These are phyloP conservation scores for Parascedosporium putredinis DNA, from an alignment of 2,329 filamentous ascomycete species.

Conservation along the genomic window DNA sequence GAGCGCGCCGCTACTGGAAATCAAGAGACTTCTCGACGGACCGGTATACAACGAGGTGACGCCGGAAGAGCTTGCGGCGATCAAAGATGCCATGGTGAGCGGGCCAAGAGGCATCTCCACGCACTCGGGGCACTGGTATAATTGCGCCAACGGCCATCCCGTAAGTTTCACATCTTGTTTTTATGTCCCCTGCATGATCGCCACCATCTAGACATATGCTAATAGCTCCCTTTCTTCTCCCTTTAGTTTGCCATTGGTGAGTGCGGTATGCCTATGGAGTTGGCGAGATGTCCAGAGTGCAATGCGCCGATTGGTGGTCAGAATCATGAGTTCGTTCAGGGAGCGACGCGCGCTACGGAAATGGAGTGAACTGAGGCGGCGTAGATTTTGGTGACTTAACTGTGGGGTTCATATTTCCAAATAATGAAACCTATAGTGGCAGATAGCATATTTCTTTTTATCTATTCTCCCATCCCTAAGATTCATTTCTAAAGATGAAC, in stretches of 20 bases:
- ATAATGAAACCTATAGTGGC: too few relatives aligned
- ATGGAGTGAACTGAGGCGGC: background rate
- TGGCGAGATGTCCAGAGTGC: conserved; percentile 53
- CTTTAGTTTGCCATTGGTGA: conserved; percentile 56
- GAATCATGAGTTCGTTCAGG: conserved; percentile 36
- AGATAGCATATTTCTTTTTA: too few relatives aligned
- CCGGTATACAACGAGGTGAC: conserved; percentile 30
- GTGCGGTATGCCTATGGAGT: conserved; percentile 56
- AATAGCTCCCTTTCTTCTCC: too few relatives aligned
- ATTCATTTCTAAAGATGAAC: too few relatives aligned
- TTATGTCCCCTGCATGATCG: background rate
- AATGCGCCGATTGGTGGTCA: conserved; percentile 43
- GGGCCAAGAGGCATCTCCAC: conserved; percentile 28
- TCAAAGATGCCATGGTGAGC: conserved; percentile 35
- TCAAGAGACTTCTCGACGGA: conserved; percentile 17
- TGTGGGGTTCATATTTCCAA: too few relatives aligned
- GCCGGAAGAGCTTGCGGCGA: conserved; percentile 28
- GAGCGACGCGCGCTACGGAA: conserved; percentile 32
- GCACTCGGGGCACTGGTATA: conserved; percentile 25
- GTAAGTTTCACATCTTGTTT: conserved; percentile 11
- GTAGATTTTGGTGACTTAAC: too few relatives aligned
- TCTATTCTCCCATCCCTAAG: too few relatives aligned
- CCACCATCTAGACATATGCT: conserved; percentile 5
- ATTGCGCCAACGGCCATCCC: conserved; percentile 20
- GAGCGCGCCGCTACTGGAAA: conserved; percentile 11